A percentile compares a stretch with the other conserved stretches of the same genome.
Conservation (phyloP, 257 asterid genomes). For the Leonotis leonurus region DNA sequence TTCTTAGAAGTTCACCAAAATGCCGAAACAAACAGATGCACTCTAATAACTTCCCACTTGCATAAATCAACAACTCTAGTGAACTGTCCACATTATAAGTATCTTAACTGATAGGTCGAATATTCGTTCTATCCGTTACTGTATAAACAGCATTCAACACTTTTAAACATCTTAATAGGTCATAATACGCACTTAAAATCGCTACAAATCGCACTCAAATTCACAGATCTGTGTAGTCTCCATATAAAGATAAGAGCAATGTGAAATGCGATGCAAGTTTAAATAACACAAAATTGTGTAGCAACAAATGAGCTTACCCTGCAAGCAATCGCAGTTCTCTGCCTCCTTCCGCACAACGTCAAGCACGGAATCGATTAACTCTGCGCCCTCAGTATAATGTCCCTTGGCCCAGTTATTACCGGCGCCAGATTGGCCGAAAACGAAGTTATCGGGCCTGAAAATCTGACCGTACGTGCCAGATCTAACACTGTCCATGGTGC, state of each 20-base stretch:
- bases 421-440: conserved; percentile 41
- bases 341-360: conserved; percentile 45
- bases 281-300: background rate
- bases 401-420: conserved; percentile 45
- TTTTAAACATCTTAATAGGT: background rate
- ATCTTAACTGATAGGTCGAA: no score
- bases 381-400: conserved; percentile 38
- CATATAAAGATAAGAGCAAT: background rate
- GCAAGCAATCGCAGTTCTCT: conserved; percentile 40
- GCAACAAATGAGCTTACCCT: conserved; percentile 13
- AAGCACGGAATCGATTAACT: conserved; percentile 37
- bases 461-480: conserved; percentile 43
- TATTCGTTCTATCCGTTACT: background rate
- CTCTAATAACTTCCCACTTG: background rate
- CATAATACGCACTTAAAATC: background rate
- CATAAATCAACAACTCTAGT: no score
- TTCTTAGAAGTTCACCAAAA: background rate
- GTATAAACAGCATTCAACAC: background rate
- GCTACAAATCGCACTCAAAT: background rate
- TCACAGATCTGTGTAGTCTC: background rate
- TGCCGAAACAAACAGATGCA: background rate
- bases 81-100: no score
- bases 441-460: conserved; percentile 39
- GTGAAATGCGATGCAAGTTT: background rate
- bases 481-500: conserved; percentile 46